Evolutionary conservation across 1,284 basidiomycete genomes (phyloP).

Genomic region (Laetiporus sulphureus): DNA sequence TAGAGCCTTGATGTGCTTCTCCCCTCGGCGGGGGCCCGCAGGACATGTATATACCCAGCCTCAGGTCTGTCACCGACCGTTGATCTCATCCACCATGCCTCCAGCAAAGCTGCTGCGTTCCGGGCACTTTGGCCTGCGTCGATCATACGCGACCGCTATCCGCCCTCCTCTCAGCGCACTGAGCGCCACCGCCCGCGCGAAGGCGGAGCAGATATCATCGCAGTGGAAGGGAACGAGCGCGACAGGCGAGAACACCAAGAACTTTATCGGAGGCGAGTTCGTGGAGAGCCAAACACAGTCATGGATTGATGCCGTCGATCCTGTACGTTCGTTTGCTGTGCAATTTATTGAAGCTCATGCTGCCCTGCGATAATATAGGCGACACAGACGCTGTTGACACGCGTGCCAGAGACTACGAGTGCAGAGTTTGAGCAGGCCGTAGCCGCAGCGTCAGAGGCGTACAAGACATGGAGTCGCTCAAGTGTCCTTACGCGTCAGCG

Average conservation of each 20-base stretch:
- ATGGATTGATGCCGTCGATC: conserved; percentile 86
- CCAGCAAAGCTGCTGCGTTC: conserved; percentile 15
- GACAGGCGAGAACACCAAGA: conserved; percentile 79
- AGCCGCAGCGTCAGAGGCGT: conserved; percentile 81
- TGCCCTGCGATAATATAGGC: conserved; percentile 40
- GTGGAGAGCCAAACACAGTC: conserved; percentile 70
- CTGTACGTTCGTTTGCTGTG: conserved; percentile 46
- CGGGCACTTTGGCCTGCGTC: conserved; percentile 9
- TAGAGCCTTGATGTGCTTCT: too few relatives aligned
- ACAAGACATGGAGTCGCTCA: conserved; percentile 84
- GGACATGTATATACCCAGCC: too few relatives aligned
- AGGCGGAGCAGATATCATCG: conserved; percentile 60
- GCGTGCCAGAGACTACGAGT: conserved; percentile 84
- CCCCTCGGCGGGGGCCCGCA: too few relatives aligned
- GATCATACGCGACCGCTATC: conserved; percentile 13
- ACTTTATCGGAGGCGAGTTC: conserved; percentile 87
- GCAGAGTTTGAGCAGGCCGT: conserved; percentile 86
- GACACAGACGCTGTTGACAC: conserved; percentile 83
- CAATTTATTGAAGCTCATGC: too few relatives aligned
- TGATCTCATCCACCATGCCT: conserved; percentile 11
- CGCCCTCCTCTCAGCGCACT: conserved; percentile 30
- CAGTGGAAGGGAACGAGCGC: conserved; percentile 85
- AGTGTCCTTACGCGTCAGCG: conserved; percentile 85
- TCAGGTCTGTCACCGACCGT: too few relatives aligned
- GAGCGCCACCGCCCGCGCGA: conserved; percentile 43